These are phyloP conservation scores for Aegilops tauschii DNA, from an alignment of 176 grass and related monocot species.

Conservation along the genomic window DNA sequence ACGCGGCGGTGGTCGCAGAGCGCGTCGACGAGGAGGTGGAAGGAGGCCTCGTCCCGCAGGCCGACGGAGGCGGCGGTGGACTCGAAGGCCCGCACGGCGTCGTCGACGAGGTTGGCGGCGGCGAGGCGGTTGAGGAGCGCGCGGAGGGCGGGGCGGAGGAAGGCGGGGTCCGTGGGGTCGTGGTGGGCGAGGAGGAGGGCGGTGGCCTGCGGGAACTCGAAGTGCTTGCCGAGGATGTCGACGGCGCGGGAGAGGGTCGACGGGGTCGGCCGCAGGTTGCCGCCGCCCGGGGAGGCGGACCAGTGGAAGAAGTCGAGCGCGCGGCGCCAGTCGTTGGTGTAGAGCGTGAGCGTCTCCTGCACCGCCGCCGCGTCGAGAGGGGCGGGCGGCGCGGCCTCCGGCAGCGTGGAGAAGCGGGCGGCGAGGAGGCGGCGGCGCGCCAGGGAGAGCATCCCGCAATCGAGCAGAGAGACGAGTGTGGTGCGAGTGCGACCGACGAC, in stretches of 20 bases:
- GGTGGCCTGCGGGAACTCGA: slow-evolving; percentile 67
- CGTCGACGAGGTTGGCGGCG: slow-evolving; percentile 48
- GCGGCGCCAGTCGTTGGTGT: slow-evolving; percentile 77
- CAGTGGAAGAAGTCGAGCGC: slow-evolving; percentile 91
- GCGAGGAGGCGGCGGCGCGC: slow-evolving; percentile 4
- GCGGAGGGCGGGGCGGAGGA: slow-evolving; percentile 55
- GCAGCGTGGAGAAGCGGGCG: slow-evolving; percentile 25
- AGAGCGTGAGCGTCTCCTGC: slow-evolving; percentile 68
- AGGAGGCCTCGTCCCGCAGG: slow-evolving; percentile 55
- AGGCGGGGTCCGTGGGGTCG: slow-evolving; percentile 39
- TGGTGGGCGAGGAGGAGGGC: slow-evolving; percentile 68
- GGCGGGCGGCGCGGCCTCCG: background rate
- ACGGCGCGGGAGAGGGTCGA: slow-evolving; percentile 57
- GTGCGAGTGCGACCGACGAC: background rate
- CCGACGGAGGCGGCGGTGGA: slow-evolving; percentile 32
- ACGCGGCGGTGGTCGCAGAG: slow-evolving; percentile 80
- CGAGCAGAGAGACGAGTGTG: background rate
- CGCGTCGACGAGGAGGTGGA: slow-evolving; percentile 76
- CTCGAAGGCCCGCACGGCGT: slow-evolving; percentile 43
- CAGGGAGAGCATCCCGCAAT: slow-evolving; percentile 33
- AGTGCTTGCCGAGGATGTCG: slow-evolving; percentile 90
- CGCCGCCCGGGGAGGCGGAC: slow-evolving; percentile 43
- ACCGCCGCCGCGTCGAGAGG: slow-evolving; percentile 47
- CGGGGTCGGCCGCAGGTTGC: slow-evolving; percentile 43
- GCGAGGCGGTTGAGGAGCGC: slow-evolving; percentile 59